Evolutionary conservation across 345 rosid genomes (phyloP).

Genomic region (Eucalyptus regnans): DNA sequence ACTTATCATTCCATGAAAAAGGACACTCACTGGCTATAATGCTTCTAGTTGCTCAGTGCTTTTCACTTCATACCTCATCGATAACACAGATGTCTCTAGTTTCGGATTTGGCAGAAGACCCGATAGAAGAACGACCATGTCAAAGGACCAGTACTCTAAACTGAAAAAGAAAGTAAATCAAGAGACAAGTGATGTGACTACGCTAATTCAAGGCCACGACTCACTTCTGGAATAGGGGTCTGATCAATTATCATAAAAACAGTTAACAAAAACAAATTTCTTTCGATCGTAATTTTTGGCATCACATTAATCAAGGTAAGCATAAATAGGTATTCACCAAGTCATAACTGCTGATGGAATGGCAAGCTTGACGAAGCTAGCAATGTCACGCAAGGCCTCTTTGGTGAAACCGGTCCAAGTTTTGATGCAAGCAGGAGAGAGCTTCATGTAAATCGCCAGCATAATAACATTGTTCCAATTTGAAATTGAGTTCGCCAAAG

Average conservation of each 20-base stretch:
- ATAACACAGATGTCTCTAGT: slow-evolving; percentile 1
- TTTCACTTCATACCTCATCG: neutral
- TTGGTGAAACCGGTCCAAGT: slow-evolving; percentile 43
- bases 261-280: neutral
- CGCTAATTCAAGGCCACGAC: neutral
- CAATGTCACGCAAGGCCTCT: slow-evolving; percentile 22
- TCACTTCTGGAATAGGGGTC: neutral
- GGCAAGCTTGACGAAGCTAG: slow-evolving; percentile 28
- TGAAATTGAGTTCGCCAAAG: slow-evolving; percentile 24
- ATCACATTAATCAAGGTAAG: neutral
- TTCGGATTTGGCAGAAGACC: slow-evolving; percentile 5
- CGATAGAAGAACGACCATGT: neutral
- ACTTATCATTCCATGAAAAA: neutral
- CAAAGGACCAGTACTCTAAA: slow-evolving; percentile 6
- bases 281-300: neutral
- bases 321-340: slow-evolving; percentile 11
- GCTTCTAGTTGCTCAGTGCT: neutral
- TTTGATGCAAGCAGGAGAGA: slow-evolving; percentile 16
- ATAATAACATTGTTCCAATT: slow-evolving; percentile 32
- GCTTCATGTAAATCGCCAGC: slow-evolving; percentile 17
- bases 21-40: neutral
- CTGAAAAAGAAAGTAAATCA: neutral
- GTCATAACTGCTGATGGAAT: slow-evolving; percentile 48
- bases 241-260: neutral
- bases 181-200: neutral